phyloP scores from a whole-genome alignment of 345 rosid genomes.

The Linum trigynum region DNA sequence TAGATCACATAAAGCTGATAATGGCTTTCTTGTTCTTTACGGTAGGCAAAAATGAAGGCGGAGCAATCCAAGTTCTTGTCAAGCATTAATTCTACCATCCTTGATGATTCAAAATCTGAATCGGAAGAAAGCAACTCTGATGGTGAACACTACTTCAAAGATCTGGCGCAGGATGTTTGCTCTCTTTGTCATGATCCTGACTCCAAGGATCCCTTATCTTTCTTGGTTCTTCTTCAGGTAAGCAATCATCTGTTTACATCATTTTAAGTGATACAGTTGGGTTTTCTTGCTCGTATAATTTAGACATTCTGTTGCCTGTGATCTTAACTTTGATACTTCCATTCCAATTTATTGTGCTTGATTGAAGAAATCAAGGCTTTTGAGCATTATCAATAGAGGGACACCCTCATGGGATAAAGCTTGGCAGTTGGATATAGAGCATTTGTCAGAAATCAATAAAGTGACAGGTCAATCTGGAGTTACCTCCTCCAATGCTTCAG shows the following conservation, averaged over 20 bases:
- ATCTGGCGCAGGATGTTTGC: slow-evolving; percentile 52
- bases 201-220: slow-evolving; percentile 66
- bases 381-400: slow-evolving; percentile 64
- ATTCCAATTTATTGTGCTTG: slow-evolving; percentile 1
- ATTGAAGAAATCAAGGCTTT: slow-evolving; percentile 77
- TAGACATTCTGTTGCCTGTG: not conserved
- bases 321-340: not conserved
- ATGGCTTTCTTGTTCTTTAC: slow-evolving; percentile 9
- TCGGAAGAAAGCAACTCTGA: slow-evolving; percentile 39
- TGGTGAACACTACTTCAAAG: slow-evolving; percentile 29
- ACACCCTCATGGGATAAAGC: slow-evolving; percentile 61
- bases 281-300: not conserved
- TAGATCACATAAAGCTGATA: not conserved
- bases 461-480: slow-evolving; percentile 26
- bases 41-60: slow-evolving; percentile 96
- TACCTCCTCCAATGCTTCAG: not conserved
- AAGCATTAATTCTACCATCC: slow-evolving; percentile 37
- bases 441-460: slow-evolving; percentile 20
- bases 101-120: slow-evolving; percentile 36
- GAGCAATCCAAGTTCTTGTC: slow-evolving; percentile 90
- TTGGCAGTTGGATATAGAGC: slow-evolving; percentile 30
- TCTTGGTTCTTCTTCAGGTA: slow-evolving; percentile 87
- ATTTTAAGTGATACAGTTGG: not conserved
- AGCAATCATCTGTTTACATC: slow-evolving; percentile 15
- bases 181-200: slow-evolving; percentile 80